These are phyloP conservation scores for Solanum pinnatisectum DNA, from an alignment of 257 asterid genomes.

Conservation along the genomic window DNA sequence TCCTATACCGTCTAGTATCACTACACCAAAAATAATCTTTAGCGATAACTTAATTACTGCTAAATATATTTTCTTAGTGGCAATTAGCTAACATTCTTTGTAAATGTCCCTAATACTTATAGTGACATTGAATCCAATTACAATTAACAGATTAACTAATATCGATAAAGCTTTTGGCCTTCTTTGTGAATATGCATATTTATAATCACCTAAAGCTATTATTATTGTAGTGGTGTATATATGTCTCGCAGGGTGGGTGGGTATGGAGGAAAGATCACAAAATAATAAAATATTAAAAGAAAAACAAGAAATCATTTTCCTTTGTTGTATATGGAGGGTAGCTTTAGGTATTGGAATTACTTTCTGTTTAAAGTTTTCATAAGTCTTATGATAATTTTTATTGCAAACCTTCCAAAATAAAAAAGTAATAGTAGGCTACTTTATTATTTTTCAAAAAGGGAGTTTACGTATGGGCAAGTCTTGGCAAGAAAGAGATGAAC, in stretches of 20 bases:
- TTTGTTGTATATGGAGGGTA: not conserved
- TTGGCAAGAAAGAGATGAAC: not conserved
- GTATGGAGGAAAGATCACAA: too few species aligned
- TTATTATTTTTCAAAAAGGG: not conserved
- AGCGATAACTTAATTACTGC: accelerated
- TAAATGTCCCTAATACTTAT: too few species aligned
- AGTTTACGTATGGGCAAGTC: not conserved
- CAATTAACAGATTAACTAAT: too few species aligned
- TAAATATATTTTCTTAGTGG: too few species aligned
- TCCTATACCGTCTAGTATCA: not conserved
- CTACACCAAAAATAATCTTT: too few species aligned
- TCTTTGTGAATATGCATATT: too few species aligned
- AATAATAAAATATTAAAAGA: not conserved
- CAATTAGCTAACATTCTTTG: too few species aligned
- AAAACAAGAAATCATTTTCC: not conserved
- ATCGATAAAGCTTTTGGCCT: accelerated
- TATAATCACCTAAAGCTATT: too few species aligned
- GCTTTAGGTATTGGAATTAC: slow-evolving; percentile 5
- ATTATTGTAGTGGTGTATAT: too few species aligned
- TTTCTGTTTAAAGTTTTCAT: not conserved
- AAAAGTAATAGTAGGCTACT: not conserved
- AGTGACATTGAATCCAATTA: too few species aligned
- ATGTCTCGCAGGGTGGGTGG: too few species aligned
- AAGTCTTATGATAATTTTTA: not conserved
- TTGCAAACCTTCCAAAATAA: not conserved